Evolutionary conservation across 768 basidiomycete genomes (phyloP), one percentile per base, ranked within the genome.

Genomic region (Collybiopsis luxurians): DNA sequence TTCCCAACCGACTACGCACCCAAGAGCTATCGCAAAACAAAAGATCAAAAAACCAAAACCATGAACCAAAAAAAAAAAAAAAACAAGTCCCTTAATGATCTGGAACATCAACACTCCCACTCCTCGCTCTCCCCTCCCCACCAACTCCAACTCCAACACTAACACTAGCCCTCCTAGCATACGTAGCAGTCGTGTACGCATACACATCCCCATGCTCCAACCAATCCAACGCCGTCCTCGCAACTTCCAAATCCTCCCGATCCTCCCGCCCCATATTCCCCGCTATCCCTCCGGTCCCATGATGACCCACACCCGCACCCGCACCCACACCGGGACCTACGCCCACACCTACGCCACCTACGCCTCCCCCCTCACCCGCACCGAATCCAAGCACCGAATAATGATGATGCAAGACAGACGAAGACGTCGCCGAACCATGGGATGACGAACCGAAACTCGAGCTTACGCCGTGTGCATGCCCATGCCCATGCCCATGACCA

Each of bases 211-310:
- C 54, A 63, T 74, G 74, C 58, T 78, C 75, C 45, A 80, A 55
- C 75, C 75, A 77, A 55, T 81, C 79, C 66, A 90, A 63, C 50
- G 87, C 84, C 43, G 71, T 66, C 64, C 80, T 73, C 48, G 87
- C 87, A 53, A 75, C 68, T 47, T 77, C 78, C 52, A 82, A 76
- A 17, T 87, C 82, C 57, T 86, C 83, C 64, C 72, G 73, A 63
- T 88, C 86, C 38, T 84, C 83, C 58, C 86, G 86, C 56, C 79
- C 69, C 15, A 55, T 44, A 39, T 54, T 51, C 56, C 48, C 26
- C 36, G 47, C 44, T 26, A 49, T 34, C 26, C 51, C 31, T 56
- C 48, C 40, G 28, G 34, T 26, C 11, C 4, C 39, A 53, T 26
- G 43, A 11, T 46, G 30, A 27, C 74, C 58, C 67, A 73, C 36